phyloP scores from a whole-genome alignment of 106 monocot species.

The Allium sativum region DNA sequence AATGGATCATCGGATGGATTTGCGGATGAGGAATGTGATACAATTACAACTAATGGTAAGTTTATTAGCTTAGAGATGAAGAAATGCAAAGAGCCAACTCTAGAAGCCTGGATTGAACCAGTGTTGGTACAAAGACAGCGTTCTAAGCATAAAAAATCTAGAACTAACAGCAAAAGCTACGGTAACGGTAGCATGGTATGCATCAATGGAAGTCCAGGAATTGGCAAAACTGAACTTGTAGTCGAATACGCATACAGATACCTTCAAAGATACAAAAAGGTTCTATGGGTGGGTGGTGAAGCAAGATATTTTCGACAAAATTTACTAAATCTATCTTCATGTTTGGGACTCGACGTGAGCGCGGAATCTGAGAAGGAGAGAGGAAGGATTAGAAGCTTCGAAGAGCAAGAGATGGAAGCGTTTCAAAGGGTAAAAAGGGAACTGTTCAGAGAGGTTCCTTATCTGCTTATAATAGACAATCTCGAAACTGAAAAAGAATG shows the following conservation, averaged over 20 bases:
- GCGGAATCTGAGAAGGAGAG: slow-evolving; percentile 80
- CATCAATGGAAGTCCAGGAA: slow-evolving; percentile 53
- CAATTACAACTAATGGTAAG: slow-evolving; percentile 33
- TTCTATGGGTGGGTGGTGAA: slow-evolving; percentile 88
- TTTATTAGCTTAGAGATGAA: slow-evolving; percentile 78
- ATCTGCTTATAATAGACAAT: slow-evolving; percentile 78
- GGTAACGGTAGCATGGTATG: slow-evolving; percentile 35
- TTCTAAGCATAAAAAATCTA: slow-evolving; percentile 56
- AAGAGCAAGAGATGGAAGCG: slow-evolving; percentile 84
- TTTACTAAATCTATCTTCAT: slow-evolving; percentile 56
- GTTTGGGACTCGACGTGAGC: slow-evolving; percentile 68
- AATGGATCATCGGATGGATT: slow-evolving; percentile 69
- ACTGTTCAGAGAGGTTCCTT: slow-evolving; percentile 77
- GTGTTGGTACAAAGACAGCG: slow-evolving; percentile 56
- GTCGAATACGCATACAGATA: slow-evolving; percentile 78
- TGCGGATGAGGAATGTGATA: slow-evolving; percentile 73
- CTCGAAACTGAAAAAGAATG: slow-evolving; percentile 83
- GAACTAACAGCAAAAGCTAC: slow-evolving; percentile 16
- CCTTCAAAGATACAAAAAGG: slow-evolving; percentile 81
- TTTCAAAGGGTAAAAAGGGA: slow-evolving; percentile 84
- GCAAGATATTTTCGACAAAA: slow-evolving; percentile 75
- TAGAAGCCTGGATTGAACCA: slow-evolving; percentile 90
- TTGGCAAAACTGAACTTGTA: slow-evolving; percentile 82
- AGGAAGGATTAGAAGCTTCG: slow-evolving; percentile 61
- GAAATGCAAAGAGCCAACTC: slow-evolving; percentile 73